Conservation (phyloP, 2,329 filamentous ascomycete species). For the Sphaceloma murrayae region DNA sequence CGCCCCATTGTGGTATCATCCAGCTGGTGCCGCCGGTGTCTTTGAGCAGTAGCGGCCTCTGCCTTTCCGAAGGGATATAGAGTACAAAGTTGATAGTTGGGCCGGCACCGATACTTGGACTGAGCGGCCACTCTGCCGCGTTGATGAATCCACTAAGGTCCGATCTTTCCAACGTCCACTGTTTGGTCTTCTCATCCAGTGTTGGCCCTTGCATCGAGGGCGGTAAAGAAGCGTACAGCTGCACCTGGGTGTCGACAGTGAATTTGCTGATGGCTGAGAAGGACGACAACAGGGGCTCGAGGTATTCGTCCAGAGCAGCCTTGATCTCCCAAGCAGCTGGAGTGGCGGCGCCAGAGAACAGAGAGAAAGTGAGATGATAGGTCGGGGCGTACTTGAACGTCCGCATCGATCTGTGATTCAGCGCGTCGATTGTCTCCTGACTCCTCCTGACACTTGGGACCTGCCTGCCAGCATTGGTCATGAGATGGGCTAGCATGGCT, state of each 20-base stretch:
- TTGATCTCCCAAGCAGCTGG: slow-evolving; percentile 93
- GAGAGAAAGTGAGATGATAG: slow-evolving; percentile 90
- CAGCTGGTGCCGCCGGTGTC: slow-evolving; percentile 62
- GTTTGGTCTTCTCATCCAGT: slow-evolving; percentile 44
- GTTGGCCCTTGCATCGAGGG: slow-evolving; percentile 51
- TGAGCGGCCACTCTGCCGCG: slow-evolving; percentile 93
- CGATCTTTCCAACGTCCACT: slow-evolving; percentile 66
- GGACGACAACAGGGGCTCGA: slow-evolving; percentile 70
- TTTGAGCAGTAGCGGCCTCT: slow-evolving; percentile 51
- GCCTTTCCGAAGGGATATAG: slow-evolving; percentile 65
- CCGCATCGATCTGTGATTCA: slow-evolving; percentile 61
- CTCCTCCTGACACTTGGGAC: slow-evolving; percentile 19
- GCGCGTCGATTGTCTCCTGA: slow-evolving; percentile 40
- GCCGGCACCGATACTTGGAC: slow-evolving; percentile 82
- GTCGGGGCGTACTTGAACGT: slow-evolving; percentile 86
- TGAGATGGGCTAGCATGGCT: slow-evolving; percentile 52
- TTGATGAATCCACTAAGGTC: slow-evolving; percentile 94
- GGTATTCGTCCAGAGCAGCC: slow-evolving; percentile 65
- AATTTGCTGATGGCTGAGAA: slow-evolving; percentile 84
- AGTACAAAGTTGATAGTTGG: slow-evolving; percentile 95
- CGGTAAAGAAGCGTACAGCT: slow-evolving; percentile 70
- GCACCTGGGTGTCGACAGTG: slow-evolving; percentile 90
- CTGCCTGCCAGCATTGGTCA: slow-evolving; percentile 18
- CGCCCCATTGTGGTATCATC: slow-evolving; percentile 95
- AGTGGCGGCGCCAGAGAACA: slow-evolving; percentile 69